Evolutionary conservation across 2,329 filamentous ascomycete species (phyloP), one percentile per base, ranked within the genome.

Genomic region (Pyrenochaeta sp.): DNA sequence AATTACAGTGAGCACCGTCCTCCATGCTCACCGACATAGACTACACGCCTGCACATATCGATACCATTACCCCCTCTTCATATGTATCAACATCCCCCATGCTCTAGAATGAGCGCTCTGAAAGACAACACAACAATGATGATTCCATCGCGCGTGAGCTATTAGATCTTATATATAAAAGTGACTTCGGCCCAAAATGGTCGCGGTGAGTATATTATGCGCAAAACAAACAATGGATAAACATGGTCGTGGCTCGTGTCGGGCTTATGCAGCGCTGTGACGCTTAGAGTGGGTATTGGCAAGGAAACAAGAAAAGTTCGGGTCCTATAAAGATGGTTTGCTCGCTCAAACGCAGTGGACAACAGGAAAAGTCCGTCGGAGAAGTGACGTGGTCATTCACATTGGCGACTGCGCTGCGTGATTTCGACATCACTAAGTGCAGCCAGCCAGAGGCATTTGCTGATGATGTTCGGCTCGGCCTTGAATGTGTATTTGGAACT

Each of bases 401-500:
- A 66, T 41, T 65, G 64, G 42, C 68, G 68, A 44, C 68, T 72
- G 47, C 66, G 66, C 54, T 61, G 63, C 10, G 67, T 59, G 66
- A 95, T 92, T 67, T 93, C 90, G n/a, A 87, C 85, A 61, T 94
- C 90, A 49, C 78, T 85, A 49, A 95, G 73, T 9, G 90, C 90
- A 41, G 89, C 88, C 78, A 95, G 87, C 91, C 91, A 95, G n/a
- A 95, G 81, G 72, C 91, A 95, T 59, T 90, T 83, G 75, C 91
- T 90, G 4, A 90, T 88, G 45, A 92, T 85, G 46, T 90, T 89
- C 57, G 91, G 89, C 32, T 93, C 86, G 1, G 90, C 87, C 63
- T 87, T 83, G 71, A 94, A 92, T 6, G 80, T 78, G 72, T 94
- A 95, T 50, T 86, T 83, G 18, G 87, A 86, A 71, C 90, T 93